Evolutionary conservation across 805 yeast species (phyloP).

Genomic region (Starmerella asiatica): DNA sequence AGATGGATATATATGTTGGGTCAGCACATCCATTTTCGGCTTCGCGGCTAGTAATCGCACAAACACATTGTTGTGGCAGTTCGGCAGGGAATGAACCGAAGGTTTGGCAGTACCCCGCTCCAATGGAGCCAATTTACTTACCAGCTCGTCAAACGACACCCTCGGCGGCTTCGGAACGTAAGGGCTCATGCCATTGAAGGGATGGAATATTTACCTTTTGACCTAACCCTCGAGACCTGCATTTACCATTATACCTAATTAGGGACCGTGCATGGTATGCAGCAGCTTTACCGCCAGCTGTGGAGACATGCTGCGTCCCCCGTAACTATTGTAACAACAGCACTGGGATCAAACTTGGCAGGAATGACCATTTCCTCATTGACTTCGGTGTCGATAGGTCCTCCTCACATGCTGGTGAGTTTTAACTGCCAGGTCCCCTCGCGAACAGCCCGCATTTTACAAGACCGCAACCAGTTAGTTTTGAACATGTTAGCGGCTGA

Average conservation of each 20-base stretch:
- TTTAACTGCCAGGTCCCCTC: constrained; percentile 84
- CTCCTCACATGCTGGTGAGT: constrained; percentile 56
- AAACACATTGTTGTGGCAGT: constrained; percentile 26
- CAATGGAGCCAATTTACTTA: not conserved
- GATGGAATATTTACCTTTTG: too few species aligned
- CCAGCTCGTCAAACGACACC: constrained; percentile 5
- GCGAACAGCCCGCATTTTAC: constrained; percentile 50
- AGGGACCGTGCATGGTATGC: too few species aligned
- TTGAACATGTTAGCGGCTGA: constrained; percentile 63
- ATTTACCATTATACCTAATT: too few species aligned
- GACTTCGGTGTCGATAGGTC: constrained; percentile 64
- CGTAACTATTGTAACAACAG: constrained; percentile 48
- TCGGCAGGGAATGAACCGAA: constrained; percentile 7
- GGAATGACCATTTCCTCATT: constrained; percentile 85
- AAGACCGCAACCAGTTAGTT: constrained; percentile 44
- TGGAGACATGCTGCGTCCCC: constrained; percentile 36
- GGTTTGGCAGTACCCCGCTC: constrained; percentile 4
- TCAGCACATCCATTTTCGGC: constrained; percentile 30
- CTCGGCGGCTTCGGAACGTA: constrained; percentile 7
- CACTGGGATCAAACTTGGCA: constrained; percentile 30
- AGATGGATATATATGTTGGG: constrained; percentile 31
- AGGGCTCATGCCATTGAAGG: not conserved
- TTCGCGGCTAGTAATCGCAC: constrained; percentile 34
- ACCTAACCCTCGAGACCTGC: too few species aligned
- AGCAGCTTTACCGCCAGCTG: constrained; percentile 6